Evolutionary conservation across 2,329 filamentous ascomycete species (phyloP), one percentile per base, ranked within the genome.

Genomic region (Pseudogymnoascus sp.): DNA sequence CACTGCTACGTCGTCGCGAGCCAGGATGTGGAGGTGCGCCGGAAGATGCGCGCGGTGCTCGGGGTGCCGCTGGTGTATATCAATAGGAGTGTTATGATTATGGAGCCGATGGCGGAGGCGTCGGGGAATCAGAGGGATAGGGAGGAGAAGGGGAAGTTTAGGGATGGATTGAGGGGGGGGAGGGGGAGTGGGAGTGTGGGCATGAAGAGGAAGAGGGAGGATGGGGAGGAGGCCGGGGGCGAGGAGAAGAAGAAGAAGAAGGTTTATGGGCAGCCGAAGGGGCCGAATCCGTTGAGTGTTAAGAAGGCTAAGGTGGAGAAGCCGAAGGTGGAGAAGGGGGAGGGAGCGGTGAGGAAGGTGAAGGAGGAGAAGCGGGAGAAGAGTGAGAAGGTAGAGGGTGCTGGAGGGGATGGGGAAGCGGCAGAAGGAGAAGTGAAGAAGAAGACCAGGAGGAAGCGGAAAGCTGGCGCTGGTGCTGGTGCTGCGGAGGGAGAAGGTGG

Each of bases 1-100:
- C 85, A 92, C 71, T 82, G 87, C 63, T 93, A 93, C 71, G 83
- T 91, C 10, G 86, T 93, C 18, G 89, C 89, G 7, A 87, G 83
- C 65, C 89, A 93, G 73, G 87, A 88, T 65, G 74, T 79, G 25
- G 82, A 84, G 42, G 80, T 90, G 52, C 78, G 89, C 66, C 79
- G 80, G 55, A 76, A 78, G 66, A 80, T 93, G 76, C 81, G 89
- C 59, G 75, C 74, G n/a, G 80, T 92, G 18, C 80, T 83, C 25
- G 89, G 88, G 18, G 87, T 90, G 58, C 90, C 90, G 18, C 73
- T 93, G 64, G 83, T 94, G 55, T 93, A 93, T 72, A 88, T 93
- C 67, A 86, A 86, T 66, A 80, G 88, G 62, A 89, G 87, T 64
- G 89, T 95, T 61, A 89, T 93, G 84, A 86, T 88, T 61, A 80